Base-by-base conservation (phyloP, 225 moss, liverwort and hornwort genomes). In the Climacium dendroides region DNA sequence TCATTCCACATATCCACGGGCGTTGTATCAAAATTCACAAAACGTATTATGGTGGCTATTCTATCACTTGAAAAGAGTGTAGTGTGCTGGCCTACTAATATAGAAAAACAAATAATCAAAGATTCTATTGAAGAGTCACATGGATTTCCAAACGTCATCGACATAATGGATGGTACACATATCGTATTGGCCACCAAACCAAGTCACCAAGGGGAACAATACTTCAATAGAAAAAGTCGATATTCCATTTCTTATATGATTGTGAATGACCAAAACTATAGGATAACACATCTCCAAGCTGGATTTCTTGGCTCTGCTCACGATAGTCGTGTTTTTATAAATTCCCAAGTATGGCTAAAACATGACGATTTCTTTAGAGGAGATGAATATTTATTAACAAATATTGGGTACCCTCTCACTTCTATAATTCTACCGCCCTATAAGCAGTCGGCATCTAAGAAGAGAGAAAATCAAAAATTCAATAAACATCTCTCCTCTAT, bases 191-290 rank as follows among this genome's bases (percentile, higher is more conserved):
- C 22, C 4, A 12, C n/a, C 2, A 67, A 23, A 67, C 13, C 37
- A 0, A 37, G 12, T 7, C 6, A 67, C 6, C 22, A 67, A 22
- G 37, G 37, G 6, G 37, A 67, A 5, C 22, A 67, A 22, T 22
- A n/a, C 1, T 37, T n/a, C 22, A 67, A 37, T 7, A 5, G 6
- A 2, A 67, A n/a, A 22, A 37, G 22, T 37, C 3, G 1, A 0
- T 67, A 67, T 1, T 67, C 37, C 1, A 12, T 37, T n/a, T 66
- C 19, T 1, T 34, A 5, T 8, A 64, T 64, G 64, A 64, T 64
- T 18, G 59, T 59, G 4, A 64, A 35, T 1, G 5, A 64, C 8
- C 18, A 35, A 1, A 64, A 35, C 3, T 64, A 2, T 9, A 9
- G 3, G 3, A 64, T 65, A 19, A 65, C 35, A 35, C 35, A 65